Evolutionary conservation across 345 rosid species (phyloP), one percentile per base, ranked within the genome.

Genomic region (Populus deltoides): DNA sequence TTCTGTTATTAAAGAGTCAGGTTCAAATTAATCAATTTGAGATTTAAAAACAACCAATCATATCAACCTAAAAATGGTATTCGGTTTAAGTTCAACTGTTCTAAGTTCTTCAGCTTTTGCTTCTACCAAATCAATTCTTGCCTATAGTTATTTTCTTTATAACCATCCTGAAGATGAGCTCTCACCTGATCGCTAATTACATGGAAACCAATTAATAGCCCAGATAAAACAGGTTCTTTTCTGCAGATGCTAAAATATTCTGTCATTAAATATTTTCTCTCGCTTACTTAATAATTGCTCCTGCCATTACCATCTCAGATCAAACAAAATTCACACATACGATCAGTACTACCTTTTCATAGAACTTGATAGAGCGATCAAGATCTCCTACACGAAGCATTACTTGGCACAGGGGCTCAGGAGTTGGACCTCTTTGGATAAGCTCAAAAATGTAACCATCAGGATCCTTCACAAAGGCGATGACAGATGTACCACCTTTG

Each of bases 401-500:
- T 22, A 96, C 90, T 90, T 96, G 98, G 80, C 98, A 96, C 31
- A 96, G 86, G 49, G 99, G 99, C 78, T 93, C 93, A 73, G 97
- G 98, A 57, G 98, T 93, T 66, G 90, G 87, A 65, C 90, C 97
- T 75, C 98, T 86, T 78, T 96, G 97, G 77, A 96, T 93, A 51
- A 95, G 84, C 89, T 95, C 94, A 80, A 95, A 95, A 57, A 71
- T 18, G 72, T 92, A 95, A 55, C 98, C 98, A 88, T 95, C 98
- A n/a, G 96, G 99, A 85, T 95, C 99, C 91, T 95, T 96, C 53
- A 93, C 94, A 81, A 93, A 92, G 24, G 98, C 97, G 84, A 91
- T 90, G 31, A 88, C 85, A 81, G 88, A 55, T 5, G 24, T 10
- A 77, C 98, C 97, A 78, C 98, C 97, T 89, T 96, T 90, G 63